These are phyloP conservation scores for Ramalina intermedia DNA, from an alignment of 495 filamentous ascomycete genomes.

Conservation along the genomic window DNA sequence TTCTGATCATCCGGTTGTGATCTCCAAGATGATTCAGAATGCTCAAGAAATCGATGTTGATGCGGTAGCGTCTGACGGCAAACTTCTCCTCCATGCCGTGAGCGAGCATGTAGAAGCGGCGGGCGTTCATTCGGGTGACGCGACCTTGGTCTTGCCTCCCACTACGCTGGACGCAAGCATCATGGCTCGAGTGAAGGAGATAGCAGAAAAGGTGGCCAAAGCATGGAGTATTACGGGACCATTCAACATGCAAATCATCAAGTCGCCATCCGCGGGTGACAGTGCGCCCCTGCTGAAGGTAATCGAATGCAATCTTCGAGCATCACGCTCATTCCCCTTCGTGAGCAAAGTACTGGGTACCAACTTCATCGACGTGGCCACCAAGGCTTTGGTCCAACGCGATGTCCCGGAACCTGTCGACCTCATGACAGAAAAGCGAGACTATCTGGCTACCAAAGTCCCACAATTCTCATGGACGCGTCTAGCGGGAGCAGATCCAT, in stretches of 20 bases:
- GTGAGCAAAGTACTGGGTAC: conserved; percentile 90
- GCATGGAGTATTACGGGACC: conserved; percentile 95
- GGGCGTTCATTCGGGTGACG: conserved; percentile 93
- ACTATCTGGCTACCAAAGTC: conserved; percentile 93
- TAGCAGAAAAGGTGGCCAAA: conserved; percentile 89
- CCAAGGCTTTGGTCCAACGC: conserved; percentile 78
- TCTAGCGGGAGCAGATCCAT: conserved; percentile 94
- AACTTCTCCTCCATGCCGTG: conserved; percentile 81
- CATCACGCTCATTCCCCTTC: conserved; percentile 95
- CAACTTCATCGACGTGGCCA: conserved; percentile 96
- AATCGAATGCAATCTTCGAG: conserved; percentile 96
- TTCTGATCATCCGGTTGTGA: conserved; percentile 90
- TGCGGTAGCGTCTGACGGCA: conserved; percentile 76
- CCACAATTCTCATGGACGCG: conserved; percentile 98
- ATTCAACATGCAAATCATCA: conserved; percentile 99
- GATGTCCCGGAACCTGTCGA: conserved; percentile 78
- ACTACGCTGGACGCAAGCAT: conserved; percentile 56
- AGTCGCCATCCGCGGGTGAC: conserved; percentile 55
- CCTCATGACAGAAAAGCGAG: conserved; percentile 72
- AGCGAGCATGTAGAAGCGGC: conserved; percentile 94
- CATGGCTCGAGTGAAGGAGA: conserved; percentile 80
- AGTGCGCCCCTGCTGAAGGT: conserved; percentile 73
- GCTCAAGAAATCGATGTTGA: conserved; percentile 98
- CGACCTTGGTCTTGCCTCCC: conserved; percentile 81
- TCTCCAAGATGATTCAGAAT: conserved; percentile 96